A percentile compares a stretch with the other conserved stretches of the same genome.
phyloP scores from a whole-genome alignment of 208 protist species.

The Phytomonas francai region DNA sequence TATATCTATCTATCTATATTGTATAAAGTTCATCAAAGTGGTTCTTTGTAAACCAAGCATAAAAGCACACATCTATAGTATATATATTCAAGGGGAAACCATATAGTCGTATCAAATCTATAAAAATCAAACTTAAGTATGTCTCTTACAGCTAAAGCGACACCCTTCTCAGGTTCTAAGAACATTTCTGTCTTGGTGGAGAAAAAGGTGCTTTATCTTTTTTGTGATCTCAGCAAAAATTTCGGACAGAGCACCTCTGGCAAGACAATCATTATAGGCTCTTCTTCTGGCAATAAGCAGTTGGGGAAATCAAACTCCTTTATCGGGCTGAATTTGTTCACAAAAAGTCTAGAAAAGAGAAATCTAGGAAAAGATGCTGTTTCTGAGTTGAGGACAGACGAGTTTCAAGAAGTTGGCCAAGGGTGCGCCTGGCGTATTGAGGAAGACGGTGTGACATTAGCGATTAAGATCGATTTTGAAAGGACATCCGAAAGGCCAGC shows the following conservation, averaged over 20 bases:
- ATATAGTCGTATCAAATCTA: background rate
- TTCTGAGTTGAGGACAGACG: slow-evolving; percentile 18
- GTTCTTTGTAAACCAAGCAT: background rate
- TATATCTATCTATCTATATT: background rate
- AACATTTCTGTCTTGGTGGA: slow-evolving; percentile 42
- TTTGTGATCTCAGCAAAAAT: slow-evolving; percentile 49
- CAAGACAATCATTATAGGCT: slow-evolving; percentile 66
- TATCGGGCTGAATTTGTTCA: slow-evolving; percentile 75
- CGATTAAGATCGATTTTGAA: slow-evolving; percentile 54
- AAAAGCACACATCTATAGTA: background rate
- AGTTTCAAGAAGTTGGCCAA: slow-evolving; percentile 30
- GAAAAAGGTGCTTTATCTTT: slow-evolving; percentile 36
- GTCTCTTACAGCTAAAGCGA: slow-evolving; percentile 3
- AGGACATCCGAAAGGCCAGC: slow-evolving; percentile 25
- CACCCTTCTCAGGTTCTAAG: slow-evolving; percentile 29
- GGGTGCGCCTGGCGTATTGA: slow-evolving; percentile 50
- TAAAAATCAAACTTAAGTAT: slow-evolving; percentile 7
- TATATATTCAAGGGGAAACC: background rate
- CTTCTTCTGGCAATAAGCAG: slow-evolving; percentile 66
- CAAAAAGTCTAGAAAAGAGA: slow-evolving; percentile 31
- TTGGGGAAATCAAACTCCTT: slow-evolving; percentile 62
- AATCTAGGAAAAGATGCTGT: slow-evolving; percentile 21
- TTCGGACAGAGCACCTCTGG: slow-evolving; percentile 50
- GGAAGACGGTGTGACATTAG: slow-evolving; percentile 36
- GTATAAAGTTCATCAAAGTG: background rate